These are phyloP conservation scores for Lactifluus hygrophoroides DNA, from an alignment of 768 basidiomycete species.

Conservation along the genomic window DNA sequence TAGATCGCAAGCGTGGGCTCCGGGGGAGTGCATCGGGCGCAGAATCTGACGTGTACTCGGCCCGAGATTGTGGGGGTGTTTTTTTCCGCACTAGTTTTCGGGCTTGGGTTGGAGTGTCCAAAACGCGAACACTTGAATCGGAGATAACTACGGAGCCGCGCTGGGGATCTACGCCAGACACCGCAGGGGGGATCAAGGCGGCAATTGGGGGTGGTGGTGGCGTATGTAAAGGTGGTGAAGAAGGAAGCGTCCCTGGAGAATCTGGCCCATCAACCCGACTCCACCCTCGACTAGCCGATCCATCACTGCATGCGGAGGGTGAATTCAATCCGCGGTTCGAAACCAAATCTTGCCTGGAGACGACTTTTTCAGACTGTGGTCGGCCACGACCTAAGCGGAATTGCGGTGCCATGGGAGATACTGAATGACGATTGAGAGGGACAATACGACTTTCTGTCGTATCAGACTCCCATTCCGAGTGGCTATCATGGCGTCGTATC, in stretches of 20 bases:
- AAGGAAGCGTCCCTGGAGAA: constrained; percentile 33
- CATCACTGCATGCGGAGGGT: constrained; percentile 20
- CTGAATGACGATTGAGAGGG: constrained; percentile 53
- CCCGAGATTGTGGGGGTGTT: constrained; percentile 27
- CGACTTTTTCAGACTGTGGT: constrained; percentile 22
- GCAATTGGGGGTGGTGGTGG: constrained; percentile 29
- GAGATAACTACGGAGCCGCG: constrained; percentile 29
- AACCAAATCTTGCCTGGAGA: background rate
- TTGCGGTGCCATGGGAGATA: constrained; percentile 58
- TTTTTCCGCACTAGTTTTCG: constrained; percentile 33
- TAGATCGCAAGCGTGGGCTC: constrained; percentile 43
- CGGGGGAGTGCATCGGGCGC: constrained; percentile 30
- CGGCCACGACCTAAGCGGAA: constrained; percentile 23
- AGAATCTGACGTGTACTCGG: constrained; percentile 43
- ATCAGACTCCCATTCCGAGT: constrained; percentile 54
- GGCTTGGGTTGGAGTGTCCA: constrained; percentile 25
- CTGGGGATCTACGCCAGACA: constrained; percentile 25
- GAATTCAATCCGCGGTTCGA: background rate
- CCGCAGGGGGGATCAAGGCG: constrained; percentile 24
- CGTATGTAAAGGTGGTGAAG: constrained; percentile 34
- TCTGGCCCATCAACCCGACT: constrained; percentile 29
- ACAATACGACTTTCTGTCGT: constrained; percentile 44
- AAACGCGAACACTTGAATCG: constrained; percentile 23
- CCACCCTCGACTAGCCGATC: constrained; percentile 27
- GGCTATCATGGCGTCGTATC: constrained; percentile 29